Base-by-base conservation (phyloP, 371 early-diverging fungal genomes). In the Mortierella sp. region DNA sequence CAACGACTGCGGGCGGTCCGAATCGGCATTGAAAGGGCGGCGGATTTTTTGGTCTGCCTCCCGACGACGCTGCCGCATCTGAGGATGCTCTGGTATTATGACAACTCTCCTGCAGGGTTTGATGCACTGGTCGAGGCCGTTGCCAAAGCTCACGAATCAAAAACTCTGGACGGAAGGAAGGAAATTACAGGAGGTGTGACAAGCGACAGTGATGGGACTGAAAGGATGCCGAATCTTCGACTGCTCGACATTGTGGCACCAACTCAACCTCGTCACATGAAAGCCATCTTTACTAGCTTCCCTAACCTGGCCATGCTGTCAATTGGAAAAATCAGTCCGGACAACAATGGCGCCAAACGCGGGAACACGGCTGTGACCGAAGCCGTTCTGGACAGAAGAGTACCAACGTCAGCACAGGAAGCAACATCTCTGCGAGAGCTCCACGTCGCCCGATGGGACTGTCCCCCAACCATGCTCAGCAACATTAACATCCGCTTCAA, bases 191-290 rank as follows among this genome's bases (percentile, higher is more conserved):
- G 35, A 63, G 65, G 65, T 2, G 38, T 35, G 8, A 21, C 35
- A 7, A 63, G 35, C 29, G 38, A 21, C 21, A 21, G 21, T 4
- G 65, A 63, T 18, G 65, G 35, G 38, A 35, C 21, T 32, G 38
- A 68, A 68, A 38, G 68, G 68, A 68, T 68, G 68, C 68, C 68
- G 65, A 35, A 35, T 7, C 35, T 63, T 1, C 16, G 65, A 21
- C 65, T 63, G 21, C 35, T 63, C 35, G 65, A 63, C 16, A 32
- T 35, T 21, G 65, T 63, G 35, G 65, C 65, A 8, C 65, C 65
- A 7, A 14, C 38, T 1, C 68, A 68, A 41, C 24, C 68, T 68
- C n/a, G 43, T 21, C 38, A 68, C 68, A 2, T 68, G 38, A 35
- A 21, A 8, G 68, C 43, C 21, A 68, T 68, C 24, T 68, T 68